Evolutionary conservation across 1,139 yeast genomes (phyloP), one percentile per base, ranked within the genome.

Genomic region (Yamadazyma taylorii): DNA sequence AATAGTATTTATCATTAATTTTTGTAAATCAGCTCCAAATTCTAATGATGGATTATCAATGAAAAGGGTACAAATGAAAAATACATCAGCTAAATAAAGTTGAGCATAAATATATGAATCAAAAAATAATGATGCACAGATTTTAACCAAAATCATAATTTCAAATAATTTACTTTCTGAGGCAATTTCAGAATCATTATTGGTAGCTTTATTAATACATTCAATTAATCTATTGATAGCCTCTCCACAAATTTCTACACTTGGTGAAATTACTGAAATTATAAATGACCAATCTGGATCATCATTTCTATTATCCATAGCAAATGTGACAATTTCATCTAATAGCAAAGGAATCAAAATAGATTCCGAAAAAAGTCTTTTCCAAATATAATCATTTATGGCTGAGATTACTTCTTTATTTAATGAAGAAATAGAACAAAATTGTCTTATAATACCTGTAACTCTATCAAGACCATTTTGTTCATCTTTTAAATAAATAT

Each of bases 11-110:
- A 82, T 74, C 16, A 85, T 60, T 38, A 88, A 60, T 41, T 79
- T 79, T 51, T 85, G 83, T 35, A 87, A 65, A 31, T 84, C 81
- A 14, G 61, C 61, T 36, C 96, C 80, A 48, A 88, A 73, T 30
- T 82, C 85, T 35, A 79, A 66, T 6, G 86, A 81, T 2, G 87
- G 86, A 41, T 81, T 76, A 61, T 86, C 92, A 52, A 88, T 78
- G 53, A 85, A 75, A 30, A 86, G 69, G 0, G 94, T 75, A 24
- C 85, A 76, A 42, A 85, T 67, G 52, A 81, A 81, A 45, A 85
- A 73, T 1, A 86, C 72, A 50, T 88, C 96, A 3, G 94, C 84
- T 43, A 86, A 61, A 54, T 74, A 86, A 56, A 78, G 67, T 41
- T 84, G 82, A 5, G 86, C 80, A 49, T 81, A 72, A 21, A 74